Conservation (phyloP, 495 filamentous ascomycete genomes). For the Trichoderma parareesei region DNA sequence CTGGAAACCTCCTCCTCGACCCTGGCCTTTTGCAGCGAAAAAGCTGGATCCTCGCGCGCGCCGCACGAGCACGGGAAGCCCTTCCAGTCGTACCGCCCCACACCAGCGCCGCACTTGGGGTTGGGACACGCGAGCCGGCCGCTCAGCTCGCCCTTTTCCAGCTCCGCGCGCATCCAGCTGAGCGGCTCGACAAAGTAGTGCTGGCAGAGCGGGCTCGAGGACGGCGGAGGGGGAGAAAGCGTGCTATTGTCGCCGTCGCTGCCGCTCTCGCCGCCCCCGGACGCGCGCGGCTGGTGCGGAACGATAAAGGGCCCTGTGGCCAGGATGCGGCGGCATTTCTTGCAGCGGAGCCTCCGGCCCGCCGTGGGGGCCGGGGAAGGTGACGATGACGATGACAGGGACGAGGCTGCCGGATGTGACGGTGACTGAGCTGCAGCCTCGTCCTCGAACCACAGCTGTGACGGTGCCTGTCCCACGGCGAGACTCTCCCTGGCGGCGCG, state of each 20-base stretch:
- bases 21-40: constrained; percentile 70
- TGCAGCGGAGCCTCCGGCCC: constrained; percentile 48
- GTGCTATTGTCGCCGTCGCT: neutral
- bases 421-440: constrained; percentile 36
- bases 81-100: constrained; percentile 93
- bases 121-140: constrained; percentile 80
- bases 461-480: constrained; percentile 52
- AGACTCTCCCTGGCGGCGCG: constrained; percentile 67
- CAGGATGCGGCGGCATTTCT: constrained; percentile 53
- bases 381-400: neutral
- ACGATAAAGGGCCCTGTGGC: constrained; percentile 35
- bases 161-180: constrained; percentile 81
- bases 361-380: constrained; percentile 18
- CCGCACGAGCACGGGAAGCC: constrained; percentile 89
- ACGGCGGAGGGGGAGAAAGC: constrained; percentile 9
- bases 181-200: constrained; percentile 87
- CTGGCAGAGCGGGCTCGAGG: constrained; percentile 44
- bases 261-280: neutral
- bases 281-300: constrained; percentile 25
- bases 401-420: constrained; percentile 9
- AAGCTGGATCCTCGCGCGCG: constrained; percentile 84
- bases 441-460: constrained; percentile 77
- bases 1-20: constrained; percentile 59
- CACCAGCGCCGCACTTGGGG: constrained; percentile 61
- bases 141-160: constrained; percentile 68